Conservation (phyloP, 768 basidiomycete genomes). For the Russula abietina region DNA sequence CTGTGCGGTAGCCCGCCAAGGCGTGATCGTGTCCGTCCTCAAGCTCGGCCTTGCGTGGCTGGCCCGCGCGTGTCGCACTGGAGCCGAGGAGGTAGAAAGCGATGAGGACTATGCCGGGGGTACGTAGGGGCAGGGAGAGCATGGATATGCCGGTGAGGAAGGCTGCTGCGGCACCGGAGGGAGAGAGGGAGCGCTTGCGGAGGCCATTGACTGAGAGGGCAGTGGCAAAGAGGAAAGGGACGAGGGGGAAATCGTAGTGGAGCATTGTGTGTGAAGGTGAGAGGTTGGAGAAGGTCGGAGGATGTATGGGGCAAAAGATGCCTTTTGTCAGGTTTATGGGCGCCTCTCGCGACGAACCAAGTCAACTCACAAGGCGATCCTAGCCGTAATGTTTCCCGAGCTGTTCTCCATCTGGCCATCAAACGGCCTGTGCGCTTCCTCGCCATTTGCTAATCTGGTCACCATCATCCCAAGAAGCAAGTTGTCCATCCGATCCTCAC, state of each 20-base stretch:
- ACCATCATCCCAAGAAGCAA: background rate
- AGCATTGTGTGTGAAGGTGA: constrained; percentile 11
- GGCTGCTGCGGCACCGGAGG: constrained; percentile 70
- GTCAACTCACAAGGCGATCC: too few relatives aligned
- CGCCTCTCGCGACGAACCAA: background rate
- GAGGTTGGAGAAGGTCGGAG: background rate
- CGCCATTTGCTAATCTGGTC: background rate
- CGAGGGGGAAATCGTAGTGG: constrained; percentile 32
- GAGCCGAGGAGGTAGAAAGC: constrained; percentile 78
- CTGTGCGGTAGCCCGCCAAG: constrained; percentile 63
- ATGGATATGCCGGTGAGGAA: constrained; percentile 68
- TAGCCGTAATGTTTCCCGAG: too few relatives aligned
- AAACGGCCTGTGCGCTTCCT: background rate
- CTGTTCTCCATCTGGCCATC: too few relatives aligned
- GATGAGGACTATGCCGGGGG: constrained; percentile 61
- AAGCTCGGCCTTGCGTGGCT: constrained; percentile 61
- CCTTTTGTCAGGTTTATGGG: constrained; percentile 5
- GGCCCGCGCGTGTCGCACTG: constrained; percentile 83
- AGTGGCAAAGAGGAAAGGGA: constrained; percentile 45
- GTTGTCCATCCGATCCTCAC: background rate
- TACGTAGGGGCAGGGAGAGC: constrained; percentile 59
- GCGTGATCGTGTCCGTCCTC: constrained; percentile 73
- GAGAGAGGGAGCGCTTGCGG: constrained; percentile 68
- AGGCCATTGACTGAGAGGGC: constrained; percentile 63
- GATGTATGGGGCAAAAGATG: background rate